Conservation (phyloP, 2,329 filamentous ascomycete genomes). For the Epichloe typhina region DNA sequence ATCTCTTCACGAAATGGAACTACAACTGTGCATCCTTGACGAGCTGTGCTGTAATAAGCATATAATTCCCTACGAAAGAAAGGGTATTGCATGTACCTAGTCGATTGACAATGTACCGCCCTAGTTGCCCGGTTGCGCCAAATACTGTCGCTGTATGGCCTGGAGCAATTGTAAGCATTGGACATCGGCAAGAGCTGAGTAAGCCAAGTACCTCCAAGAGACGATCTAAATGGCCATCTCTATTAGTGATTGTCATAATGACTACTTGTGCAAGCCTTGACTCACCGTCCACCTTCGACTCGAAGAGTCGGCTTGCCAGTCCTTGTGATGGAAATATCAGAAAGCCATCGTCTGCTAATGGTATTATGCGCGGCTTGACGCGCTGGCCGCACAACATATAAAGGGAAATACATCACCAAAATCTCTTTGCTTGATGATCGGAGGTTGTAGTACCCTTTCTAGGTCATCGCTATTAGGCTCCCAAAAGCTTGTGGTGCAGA, state of each 20-base stretch:
- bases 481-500: background rate
- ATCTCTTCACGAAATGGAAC: conserved; percentile 94
- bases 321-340: conserved; percentile 85
- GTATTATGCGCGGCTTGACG: conserved; percentile 32
- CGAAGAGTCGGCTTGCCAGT: conserved; percentile 93
- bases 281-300: conserved; percentile 77
- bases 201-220: conserved; percentile 59
- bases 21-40: conserved; percentile 87
- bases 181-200: conserved; percentile 1
- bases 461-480: background rate
- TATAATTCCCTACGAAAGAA: background rate
- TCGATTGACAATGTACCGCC: conserved; percentile 94
- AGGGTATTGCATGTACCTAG: conserved; percentile 42
- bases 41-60: conserved; percentile 39
- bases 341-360: conserved; percentile 41
- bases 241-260: conserved; percentile 12
- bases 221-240: conserved; percentile 46
- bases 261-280: conserved; percentile 5
- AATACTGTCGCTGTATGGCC: conserved; percentile 96
- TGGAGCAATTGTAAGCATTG: conserved; percentile 25
- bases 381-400: conserved; percentile 41
- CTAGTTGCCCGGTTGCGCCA: conserved; percentile 89
- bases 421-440: background rate
- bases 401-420: conserved; percentile 41
- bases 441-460: background rate